Conservation (phyloP, 371 early-diverging fungal species). For the Syncephalis plumigaleata region DNA sequence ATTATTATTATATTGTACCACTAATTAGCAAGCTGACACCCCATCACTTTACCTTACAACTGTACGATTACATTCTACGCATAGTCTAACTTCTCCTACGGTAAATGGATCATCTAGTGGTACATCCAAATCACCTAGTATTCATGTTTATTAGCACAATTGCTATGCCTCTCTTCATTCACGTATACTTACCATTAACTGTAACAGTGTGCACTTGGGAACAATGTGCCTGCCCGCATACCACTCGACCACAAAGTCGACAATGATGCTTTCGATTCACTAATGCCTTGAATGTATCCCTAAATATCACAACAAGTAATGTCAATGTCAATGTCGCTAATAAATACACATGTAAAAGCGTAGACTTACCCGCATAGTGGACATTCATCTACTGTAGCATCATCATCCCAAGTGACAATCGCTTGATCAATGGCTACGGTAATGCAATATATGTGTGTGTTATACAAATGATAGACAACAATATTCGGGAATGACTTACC, state of each 20-base stretch:
- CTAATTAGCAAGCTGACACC: too few species aligned
- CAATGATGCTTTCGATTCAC: constrained; percentile 58
- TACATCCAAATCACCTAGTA: constrained; percentile 3
- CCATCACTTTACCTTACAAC: constrained; percentile 20
- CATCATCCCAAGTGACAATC: constrained; percentile 47
- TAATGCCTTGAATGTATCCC: constrained; percentile 3
- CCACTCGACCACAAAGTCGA: constrained; percentile 54
- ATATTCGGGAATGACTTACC: constrained; percentile 1
- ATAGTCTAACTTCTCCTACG: constrained; percentile 40
- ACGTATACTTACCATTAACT: too few species aligned
- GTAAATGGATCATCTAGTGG: constrained; percentile 26
- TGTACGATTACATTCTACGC: constrained; percentile 29
- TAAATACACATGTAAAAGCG: not conserved
- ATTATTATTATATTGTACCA: too few species aligned
- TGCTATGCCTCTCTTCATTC: too few species aligned
- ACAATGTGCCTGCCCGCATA: constrained; percentile 29
- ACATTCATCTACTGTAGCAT: constrained; percentile 25
- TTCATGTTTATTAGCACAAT: too few species aligned
- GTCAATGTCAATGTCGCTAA: not conserved
- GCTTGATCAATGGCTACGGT: constrained; percentile 41
- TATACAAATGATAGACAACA: not conserved
- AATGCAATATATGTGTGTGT: not conserved
- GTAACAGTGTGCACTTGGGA: too few species aligned
- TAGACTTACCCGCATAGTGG: constrained; percentile 31
- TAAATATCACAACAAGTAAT: not conserved